Evolutionary conservation across 2,329 filamentous ascomycete species (phyloP).

Genomic region (Trichoderma hamatum): DNA sequence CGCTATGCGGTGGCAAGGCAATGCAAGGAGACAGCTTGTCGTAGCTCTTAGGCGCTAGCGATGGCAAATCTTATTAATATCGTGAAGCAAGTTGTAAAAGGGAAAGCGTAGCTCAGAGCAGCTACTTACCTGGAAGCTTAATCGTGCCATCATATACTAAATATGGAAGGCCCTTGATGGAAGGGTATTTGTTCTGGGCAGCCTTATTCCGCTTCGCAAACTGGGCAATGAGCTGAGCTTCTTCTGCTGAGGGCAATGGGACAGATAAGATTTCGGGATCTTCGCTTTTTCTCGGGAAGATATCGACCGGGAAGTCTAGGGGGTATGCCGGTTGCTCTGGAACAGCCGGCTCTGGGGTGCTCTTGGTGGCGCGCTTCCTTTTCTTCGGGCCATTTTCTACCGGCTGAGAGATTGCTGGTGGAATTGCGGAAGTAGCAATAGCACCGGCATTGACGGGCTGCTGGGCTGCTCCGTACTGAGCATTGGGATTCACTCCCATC

Average conservation of each 20-base stretch:
- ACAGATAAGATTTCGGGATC: conserved; percentile 40
- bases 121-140: conserved; percentile 43
- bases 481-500: not conserved
- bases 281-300: conserved; percentile 39
- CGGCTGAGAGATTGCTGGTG: conserved; percentile 21
- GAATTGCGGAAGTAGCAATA: not conserved
- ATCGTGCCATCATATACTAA: conserved; percentile 44
- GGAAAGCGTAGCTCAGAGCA: not conserved
- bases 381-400: conserved; percentile 43
- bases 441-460: conserved; percentile 31
- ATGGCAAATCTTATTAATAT: not conserved
- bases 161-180: conserved; percentile 45
- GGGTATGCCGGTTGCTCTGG: conserved; percentile 35
- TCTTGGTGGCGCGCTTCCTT: conserved; percentile 43
- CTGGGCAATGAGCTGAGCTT: conserved; percentile 42
- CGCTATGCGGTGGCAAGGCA: conserved; percentile 45
- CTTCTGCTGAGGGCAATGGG: conserved; percentile 41
- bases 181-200: conserved; percentile 44
- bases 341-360: conserved; percentile 33
- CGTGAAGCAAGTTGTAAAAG: not conserved
- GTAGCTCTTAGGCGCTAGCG: conserved; percentile 46
- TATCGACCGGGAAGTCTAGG: conserved; percentile 38
- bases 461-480: conserved; percentile 34
- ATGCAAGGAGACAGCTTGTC: conserved; percentile 50
- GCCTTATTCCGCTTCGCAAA: conserved; percentile 45